Base-by-base conservation (phyloP, 192 early-diverging fungal species). In the Polychytrium aggregatum region DNA sequence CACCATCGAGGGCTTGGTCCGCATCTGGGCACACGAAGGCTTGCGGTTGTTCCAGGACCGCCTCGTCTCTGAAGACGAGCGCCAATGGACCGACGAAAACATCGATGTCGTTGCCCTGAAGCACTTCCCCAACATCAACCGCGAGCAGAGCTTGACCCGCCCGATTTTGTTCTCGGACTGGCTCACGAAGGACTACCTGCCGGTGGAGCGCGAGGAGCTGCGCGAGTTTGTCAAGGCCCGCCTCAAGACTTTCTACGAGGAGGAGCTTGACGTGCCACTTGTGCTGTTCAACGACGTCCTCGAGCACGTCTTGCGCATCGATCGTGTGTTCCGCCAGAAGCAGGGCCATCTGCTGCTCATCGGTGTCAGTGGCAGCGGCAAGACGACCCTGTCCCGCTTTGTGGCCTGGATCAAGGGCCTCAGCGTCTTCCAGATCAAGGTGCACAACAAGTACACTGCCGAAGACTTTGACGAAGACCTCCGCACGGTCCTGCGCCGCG, bases 401-500 rank as follows among this genome's bases (percentile, higher is more conserved):
- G 95, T 94, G n/a, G 94, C 94, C 0, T 99, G 97, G 97, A 89
- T 99, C 90, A 99, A 99, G 60, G 95, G 95, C 27, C 64, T 98
- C 25, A 72, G 77, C 40, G 86, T 98, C 25, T 87, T 90, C 76
- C 95, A 99, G 62, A 85, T 97, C 67, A 90, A 93, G 65, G 93
- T 87, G n/a, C 91, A 99, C 62, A 88, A 87, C 65, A 86, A 93
- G 59, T 99, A 99, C 64, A 72, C 85, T 1, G 91, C 82, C 5
- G 84, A 79, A 11, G 97, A 98, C 63, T 99, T 99, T 71, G 97
- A 99, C 65, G 94, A 97, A 22, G 97, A 99, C 67, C 66, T 99
- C 40, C 75, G 93, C 27, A 63, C 60, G 5, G 90, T 99, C 7
- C 74, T 99, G 41, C 68, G 90, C 29, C 79, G 92, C 20, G 72